Evolutionary conservation across 2,329 filamentous ascomycete genomes (phyloP), one percentile per base, ranked within the genome.

Genomic region (Curvularia hawaiiensis): DNA sequence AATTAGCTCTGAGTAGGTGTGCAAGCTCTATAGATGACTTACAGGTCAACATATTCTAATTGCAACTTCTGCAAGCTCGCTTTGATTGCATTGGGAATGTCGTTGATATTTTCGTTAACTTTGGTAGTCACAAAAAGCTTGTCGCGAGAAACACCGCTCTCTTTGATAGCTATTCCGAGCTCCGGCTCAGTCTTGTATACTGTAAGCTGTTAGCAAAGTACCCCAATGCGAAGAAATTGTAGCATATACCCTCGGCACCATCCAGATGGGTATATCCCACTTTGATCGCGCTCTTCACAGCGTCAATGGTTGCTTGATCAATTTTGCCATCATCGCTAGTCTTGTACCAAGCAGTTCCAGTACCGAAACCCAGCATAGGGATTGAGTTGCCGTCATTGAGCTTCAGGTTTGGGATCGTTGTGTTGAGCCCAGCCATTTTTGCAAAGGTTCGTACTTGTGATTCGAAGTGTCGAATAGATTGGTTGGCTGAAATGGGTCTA

Each of bases 311-410:
- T 5, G 81, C 79, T 54, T 86, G 77, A 63, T 91, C 86, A 41
- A 88, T 77, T 46, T 82, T 77, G 47, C 74, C 71, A 58, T 82
- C 79, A 9, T 80, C 76, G 2, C 78, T 76, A 4, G 72, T 72
- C 64, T 84, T 84, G 71, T 84, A 90, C 76, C 80, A 87, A 24
- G 89, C 88, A 0, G 89, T 91, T 41, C 90, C 90, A 4, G 90
- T 84, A 24, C 90, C 90, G 67, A 90, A 92, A 40, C 82, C 87
- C 18, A 92, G 78, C 80, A 90, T 83, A 11, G 90, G 90, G 52
- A 93, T 90, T 56, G 85, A 83, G 59, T 85, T 85, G 60, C 89
- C 90, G 78, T 93, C 88, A 65, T 90, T 91, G 55, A 93, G 81
- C 78, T 88, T 90, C 53, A 92, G 75, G 53, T 75, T 79, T 1